Conservation (phyloP, 257 asterid species). For the Nicotiana attenuata region DNA sequence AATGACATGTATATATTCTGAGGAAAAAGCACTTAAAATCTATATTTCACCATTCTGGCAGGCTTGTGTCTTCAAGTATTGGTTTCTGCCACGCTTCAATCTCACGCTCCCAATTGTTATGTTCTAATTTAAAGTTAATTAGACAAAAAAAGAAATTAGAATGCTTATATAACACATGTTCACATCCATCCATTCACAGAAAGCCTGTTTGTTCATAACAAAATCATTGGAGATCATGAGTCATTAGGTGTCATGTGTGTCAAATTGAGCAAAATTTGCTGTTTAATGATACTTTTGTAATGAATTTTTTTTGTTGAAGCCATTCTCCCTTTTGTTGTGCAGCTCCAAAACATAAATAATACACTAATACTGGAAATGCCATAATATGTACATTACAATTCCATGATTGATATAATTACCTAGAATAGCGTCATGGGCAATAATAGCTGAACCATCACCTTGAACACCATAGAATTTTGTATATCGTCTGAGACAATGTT, state of each 20-base stretch:
- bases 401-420: conserved; percentile 37
- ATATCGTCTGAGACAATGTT: conserved; percentile 63
- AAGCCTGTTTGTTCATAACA: not conserved
- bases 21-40: conserved; percentile 11
- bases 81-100: conserved; percentile 95
- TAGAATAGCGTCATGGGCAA: conserved; percentile 74
- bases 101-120: conserved; percentile 70
- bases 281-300: not conserved
- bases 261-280: not conserved
- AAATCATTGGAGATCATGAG: not conserved
- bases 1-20: not conserved
- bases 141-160: not conserved
- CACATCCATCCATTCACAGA: not conserved
- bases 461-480: conserved; percentile 67
- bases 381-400: not conserved
- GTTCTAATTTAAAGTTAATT: conserved; percentile 37
- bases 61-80: conserved; percentile 76
- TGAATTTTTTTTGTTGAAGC: not conserved
- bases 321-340: not conserved
- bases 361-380: not conserved
- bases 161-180: not conserved
- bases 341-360: not conserved
- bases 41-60: conserved; percentile 78
- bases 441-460: conserved; percentile 55
- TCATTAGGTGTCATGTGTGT: not conserved